Conservation (phyloP, 176 grass and related monocot species). For the Triticum urartu region DNA sequence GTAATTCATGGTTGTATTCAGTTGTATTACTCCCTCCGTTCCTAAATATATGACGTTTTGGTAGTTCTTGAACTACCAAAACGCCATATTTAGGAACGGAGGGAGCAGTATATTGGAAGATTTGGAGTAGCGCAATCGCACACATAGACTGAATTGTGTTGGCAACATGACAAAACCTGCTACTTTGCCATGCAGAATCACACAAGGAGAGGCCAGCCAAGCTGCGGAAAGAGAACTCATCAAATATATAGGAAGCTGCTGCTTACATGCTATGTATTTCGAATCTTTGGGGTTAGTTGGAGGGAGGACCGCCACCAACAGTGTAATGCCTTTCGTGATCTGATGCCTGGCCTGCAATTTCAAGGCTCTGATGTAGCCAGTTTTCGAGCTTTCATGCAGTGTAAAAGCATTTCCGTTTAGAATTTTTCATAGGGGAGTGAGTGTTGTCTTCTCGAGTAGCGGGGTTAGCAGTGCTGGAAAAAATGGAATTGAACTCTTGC, state of each 20-base stretch:
- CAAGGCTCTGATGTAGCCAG: not conserved
- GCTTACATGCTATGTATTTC: not conserved
- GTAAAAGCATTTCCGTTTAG: not conserved
- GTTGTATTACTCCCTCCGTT: too few relatives aligned
- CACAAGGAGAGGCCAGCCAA: slow-evolving; percentile 46
- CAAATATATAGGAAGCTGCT: not conserved
- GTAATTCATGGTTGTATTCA: not conserved
- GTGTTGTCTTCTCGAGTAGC: not conserved
- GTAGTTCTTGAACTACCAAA: too few relatives aligned
- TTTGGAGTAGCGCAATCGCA: not conserved
- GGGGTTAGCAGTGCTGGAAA: not conserved
- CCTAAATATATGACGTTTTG: too few relatives aligned
- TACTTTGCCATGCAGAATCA: slow-evolving; percentile 31
- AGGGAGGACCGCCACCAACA: not conserved
- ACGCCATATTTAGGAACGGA: too few relatives aligned
- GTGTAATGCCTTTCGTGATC: not conserved
- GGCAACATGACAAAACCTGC: not conserved
- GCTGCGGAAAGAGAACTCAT: slow-evolving; percentile 32
- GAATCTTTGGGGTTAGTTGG: not conserved
- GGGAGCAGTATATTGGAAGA: not conserved
- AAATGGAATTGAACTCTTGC: not conserved
- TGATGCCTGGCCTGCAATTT: slow-evolving; percentile 12
- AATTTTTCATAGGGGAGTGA: not conserved
- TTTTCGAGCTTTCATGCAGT: slow-evolving; percentile 11
- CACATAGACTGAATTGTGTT: not conserved